Base-by-base conservation (phyloP, 345 rosid genomes). In the Trapa bicornis region DNA sequence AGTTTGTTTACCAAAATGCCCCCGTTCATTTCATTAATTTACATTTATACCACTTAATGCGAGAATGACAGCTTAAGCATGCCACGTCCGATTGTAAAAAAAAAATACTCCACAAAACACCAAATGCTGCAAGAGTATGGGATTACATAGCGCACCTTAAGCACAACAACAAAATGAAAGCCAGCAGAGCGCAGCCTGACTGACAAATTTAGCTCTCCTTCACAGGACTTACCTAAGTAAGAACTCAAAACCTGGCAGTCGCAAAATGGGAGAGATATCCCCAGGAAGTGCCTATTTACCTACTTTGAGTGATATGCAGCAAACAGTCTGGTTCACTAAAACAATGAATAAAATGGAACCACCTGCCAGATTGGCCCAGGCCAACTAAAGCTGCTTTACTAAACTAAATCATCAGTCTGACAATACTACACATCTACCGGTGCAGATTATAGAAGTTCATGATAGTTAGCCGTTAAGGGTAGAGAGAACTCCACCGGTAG, bases 401-500 rank as follows among this genome's bases (percentile, higher is more conserved):
- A 15, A 56, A 38, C 47, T 14, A 47, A 37, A 60, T 10, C 35
- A 43, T 42, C 57, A 60, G 22, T 16, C 63, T 11, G 35, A 58
- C 3, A 33, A 33, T 58, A 10, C 16, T 58, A 10, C 16, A 11
- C 2, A 58, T 32, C 7, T 58, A 32, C 10, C 5, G 14, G 56
- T 39, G 42, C 16, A 4, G 6, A 6, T 65, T 10, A 47, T 22
- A 22, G 29, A 71, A 70, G 8, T 53, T 15, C 43, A 16, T n/a
- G 16, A 67, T 37, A 60, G 14, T 11, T 75, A 93, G 74, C 92
- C 83, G 76, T 80, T 86, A 68, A 93, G 89, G 7, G 96, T 84
- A 0, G 98, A 86, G 4, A 93, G 89, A 85, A 90, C 70, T 65
- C 96, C 91, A 56, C 95, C 92, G 8, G 79, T 68, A 14, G 88